A percentile compares a stretch with the other conserved stretches of the same genome.
Evolutionary conservation across 2,329 filamentous ascomycete species (phyloP).

Genomic region (Penicillium fuscoglaucum): DNA sequence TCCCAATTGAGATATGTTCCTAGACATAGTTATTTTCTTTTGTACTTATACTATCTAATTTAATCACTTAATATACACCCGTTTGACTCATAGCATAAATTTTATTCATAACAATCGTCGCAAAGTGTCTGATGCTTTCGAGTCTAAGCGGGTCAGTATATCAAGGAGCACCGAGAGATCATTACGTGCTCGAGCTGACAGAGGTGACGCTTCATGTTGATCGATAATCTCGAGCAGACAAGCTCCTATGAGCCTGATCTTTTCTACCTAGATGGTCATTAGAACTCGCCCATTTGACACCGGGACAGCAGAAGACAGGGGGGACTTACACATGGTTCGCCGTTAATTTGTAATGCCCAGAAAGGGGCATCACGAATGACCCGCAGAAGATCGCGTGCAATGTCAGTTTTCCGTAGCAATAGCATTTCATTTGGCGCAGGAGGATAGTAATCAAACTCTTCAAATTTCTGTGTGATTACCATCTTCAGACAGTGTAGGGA

Average conservation of each 20-base stretch:
- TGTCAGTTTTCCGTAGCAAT: constrained; percentile 42
- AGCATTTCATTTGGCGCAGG: constrained; percentile 16
- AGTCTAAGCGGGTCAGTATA: constrained; percentile 45
- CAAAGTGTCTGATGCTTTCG: constrained; percentile 47
- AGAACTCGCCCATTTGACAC: not conserved
- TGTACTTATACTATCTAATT: not conserved
- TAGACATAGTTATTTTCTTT: not conserved
- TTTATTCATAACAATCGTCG: constrained; percentile 13
- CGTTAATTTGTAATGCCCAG: constrained; percentile 32
- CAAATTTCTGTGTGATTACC: constrained; percentile 37
- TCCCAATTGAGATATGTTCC: not conserved
- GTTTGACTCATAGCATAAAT: not conserved
- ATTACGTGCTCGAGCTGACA: constrained; percentile 40
- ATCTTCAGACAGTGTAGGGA: constrained; percentile 43
- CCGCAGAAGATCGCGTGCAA: constrained; percentile 46
- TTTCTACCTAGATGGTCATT: constrained; percentile 16
- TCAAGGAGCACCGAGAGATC: constrained; percentile 47
- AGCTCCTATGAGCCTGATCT: constrained; percentile 21
- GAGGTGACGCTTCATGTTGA: constrained; percentile 37
- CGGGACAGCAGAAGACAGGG: not conserved
- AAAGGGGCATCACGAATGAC: constrained; percentile 47
- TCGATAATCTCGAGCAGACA: constrained; percentile 30
- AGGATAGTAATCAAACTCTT: constrained; percentile 19
- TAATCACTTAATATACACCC: not conserved
- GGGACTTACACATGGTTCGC: constrained; percentile 21